Evolutionary conservation across 352 stramenopile species (phyloP), one percentile per base, ranked within the genome.

Genomic region (Pythium chondricola): DNA sequence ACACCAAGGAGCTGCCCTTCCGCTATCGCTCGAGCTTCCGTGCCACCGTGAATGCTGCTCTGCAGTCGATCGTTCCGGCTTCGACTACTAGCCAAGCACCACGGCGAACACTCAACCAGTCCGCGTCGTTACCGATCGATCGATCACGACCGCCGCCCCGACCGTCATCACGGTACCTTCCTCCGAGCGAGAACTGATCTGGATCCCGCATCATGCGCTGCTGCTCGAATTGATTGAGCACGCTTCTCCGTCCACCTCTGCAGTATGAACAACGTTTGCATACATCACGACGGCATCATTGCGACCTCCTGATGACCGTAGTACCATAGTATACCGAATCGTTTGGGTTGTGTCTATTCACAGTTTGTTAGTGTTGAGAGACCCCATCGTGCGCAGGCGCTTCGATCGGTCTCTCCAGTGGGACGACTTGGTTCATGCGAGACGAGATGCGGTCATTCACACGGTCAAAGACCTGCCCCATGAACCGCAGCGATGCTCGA

Each of bases 1-100:
- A 85, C 43, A 56, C 76, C 33, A 85, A 76, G 44, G 49, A 67
- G 43, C 53, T 33, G 31, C 47, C 59, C 26, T 71, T 77, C 48
- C 65, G 74, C 26, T 58, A 27, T 13, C 48, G 52, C 18, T 29
- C 17, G 10, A 4, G 43, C 24, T 17, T 36, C 17, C 10, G 14
- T 35, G 7, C 14, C 40, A 16, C 27, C 25, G 27, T n/a, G 20
- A 21, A 21, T n/a, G 17, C 13, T n/a, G 14, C 25, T 21, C 14
- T n/a, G 13, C n/a, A 25, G 2, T 20, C 17, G 13, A 17, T 24
- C 6, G 25, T 26, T 4, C 24, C 40, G n/a, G 17, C 40, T n/a
- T 20, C 22, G 5, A 29, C 24, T 5, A 16, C 40, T 14, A 20
- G 22, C 11, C 27, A 25, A 22, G 39, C 33, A 8, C 24, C 32